Base-by-base conservation (phyloP, 179 eudicot genomes). In the Beta corolliflora region DNA sequence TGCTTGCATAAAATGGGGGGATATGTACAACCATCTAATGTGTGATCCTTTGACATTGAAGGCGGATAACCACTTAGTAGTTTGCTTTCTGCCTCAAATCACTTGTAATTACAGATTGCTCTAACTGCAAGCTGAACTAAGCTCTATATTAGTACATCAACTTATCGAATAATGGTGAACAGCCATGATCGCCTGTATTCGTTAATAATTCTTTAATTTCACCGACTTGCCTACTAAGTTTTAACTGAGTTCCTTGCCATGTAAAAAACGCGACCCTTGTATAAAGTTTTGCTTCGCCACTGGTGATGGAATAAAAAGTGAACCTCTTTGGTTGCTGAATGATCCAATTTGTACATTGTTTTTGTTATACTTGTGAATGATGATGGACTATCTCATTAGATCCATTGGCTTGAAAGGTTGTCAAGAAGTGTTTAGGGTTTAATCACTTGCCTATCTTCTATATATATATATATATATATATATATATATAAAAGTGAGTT, bases 11-110 rank as follows among this genome's bases (percentile, higher is more conserved):
- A 56, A 65, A 55, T 3, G 21, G 74, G 67, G 75, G 50, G 29
- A 61, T 18, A 66, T 84, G 84, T 84, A 84, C 82, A 84, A 84
- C 77, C 48, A 46, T 29, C 77, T 53, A 29, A 52, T 13, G 13
- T 73, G 13, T 53, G 73, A 73, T 45, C 60, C 29, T 41, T 25
- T 31, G 59, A 53, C 18, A 53, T 59, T 54, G 56, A 21, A 63
- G 77, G 63, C 18, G 54, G 71, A 21, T 54, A 54, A 25, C 67
- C 41, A 77, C 18, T 29, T n/a, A 59, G 15, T 29, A n/a, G 14
- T 66, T 29, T 46, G 75, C 36, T 56, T 25, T 68, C 75, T 50
- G 78, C 70, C 31, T 19, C 65, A 25, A 23, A 41, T 52, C 36
- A 13, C 71, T 50, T 85, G 84, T 81, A 81, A 81, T 79, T 81